A percentile compares a stretch with the other conserved stretches of the same genome.
Evolutionary conservation across 805 yeast species (phyloP).

Genomic region (Saturnispora zaruensis): DNA sequence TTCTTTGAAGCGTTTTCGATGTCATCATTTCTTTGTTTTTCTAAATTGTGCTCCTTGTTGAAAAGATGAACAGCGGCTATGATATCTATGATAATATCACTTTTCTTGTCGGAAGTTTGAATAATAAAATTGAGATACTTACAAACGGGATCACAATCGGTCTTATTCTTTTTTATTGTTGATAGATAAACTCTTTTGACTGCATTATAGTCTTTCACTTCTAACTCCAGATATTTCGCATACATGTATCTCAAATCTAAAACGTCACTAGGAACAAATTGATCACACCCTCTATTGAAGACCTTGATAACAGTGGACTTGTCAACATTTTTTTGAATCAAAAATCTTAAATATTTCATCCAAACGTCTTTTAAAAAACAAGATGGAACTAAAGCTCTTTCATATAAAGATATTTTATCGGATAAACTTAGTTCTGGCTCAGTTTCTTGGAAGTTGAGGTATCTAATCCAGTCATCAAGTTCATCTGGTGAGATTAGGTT

Average conservation of each 20-base stretch:
- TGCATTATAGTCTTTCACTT: slow-evolving; percentile 14
- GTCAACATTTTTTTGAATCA: slow-evolving; percentile 28
- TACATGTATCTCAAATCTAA: slow-evolving; percentile 24
- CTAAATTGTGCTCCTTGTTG: slow-evolving; percentile 10
- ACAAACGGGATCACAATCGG: slow-evolving; percentile 10
- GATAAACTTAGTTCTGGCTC: slow-evolving; percentile 13
- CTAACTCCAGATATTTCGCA: slow-evolving; percentile 21
- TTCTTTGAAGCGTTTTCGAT: background rate
- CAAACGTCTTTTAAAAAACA: slow-evolving; percentile 56
- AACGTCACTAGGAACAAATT: slow-evolving; percentile 27
- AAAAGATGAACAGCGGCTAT: slow-evolving; percentile 13
- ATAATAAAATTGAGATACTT: slow-evolving; percentile 11
- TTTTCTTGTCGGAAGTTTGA: slow-evolving; percentile 7
- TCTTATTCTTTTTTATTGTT: slow-evolving; percentile 11
- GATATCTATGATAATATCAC: slow-evolving; percentile 8
- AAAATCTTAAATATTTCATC: slow-evolving; percentile 56
- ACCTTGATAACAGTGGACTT: slow-evolving; percentile 27
- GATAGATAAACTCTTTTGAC: slow-evolving; percentile 18
- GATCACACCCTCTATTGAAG: slow-evolving; percentile 44
- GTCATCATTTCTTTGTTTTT: background rate
- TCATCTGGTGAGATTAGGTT: slow-evolving; percentile 36
- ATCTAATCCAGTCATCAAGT: slow-evolving; percentile 49
- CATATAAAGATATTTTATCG: slow-evolving; percentile 45
- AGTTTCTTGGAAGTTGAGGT: slow-evolving; percentile 42
- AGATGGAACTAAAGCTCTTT: slow-evolving; percentile 64